phyloP scores from a whole-genome alignment of 208 protist species.

The Trypanosoma rangeli region DNA sequence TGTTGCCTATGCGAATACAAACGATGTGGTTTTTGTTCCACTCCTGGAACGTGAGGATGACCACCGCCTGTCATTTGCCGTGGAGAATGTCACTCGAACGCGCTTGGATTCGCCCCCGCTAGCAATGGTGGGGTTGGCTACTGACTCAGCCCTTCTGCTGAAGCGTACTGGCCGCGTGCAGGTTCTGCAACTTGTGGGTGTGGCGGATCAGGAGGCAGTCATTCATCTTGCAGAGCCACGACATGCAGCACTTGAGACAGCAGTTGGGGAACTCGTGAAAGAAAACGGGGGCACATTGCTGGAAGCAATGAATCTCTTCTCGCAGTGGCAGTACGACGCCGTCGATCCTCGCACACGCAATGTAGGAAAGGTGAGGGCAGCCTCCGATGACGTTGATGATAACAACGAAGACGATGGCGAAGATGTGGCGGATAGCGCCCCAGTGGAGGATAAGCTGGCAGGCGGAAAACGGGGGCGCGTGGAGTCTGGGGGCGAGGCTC shows the following conservation, averaged over 20 bases:
- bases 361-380: conserved; percentile 2
- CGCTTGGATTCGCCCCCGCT: conserved; percentile 36
- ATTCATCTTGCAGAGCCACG: conserved; percentile 12
- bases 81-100: conserved; percentile 23
- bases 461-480: conserved; percentile 32
- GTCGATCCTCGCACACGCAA: conserved; percentile 60
- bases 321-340: conserved; percentile 73
- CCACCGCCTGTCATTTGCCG: conserved; percentile 36
- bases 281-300: conserved; percentile 23
- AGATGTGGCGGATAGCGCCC: not conserved
- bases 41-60: conserved; percentile 38
- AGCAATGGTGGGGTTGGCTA: conserved; percentile 44
- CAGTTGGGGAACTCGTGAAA: conserved; percentile 1
- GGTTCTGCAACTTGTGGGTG: conserved; percentile 39
- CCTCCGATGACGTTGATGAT: conserved; percentile 7
- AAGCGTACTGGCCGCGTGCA: conserved; percentile 48
- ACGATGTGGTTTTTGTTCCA: conserved; percentile 56
- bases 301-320: conserved; percentile 55
- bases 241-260: conserved; percentile 7
- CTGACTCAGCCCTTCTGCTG: conserved; percentile 51
- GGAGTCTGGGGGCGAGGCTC: conserved; percentile 17
- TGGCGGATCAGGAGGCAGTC: not conserved
- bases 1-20: conserved; percentile 53
- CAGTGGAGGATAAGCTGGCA: not conserved
- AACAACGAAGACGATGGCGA: conserved; percentile 23